phyloP scores from a whole-genome alignment of 2,329 filamentous ascomycete genomes.

The Colletotrichum horii region DNA sequence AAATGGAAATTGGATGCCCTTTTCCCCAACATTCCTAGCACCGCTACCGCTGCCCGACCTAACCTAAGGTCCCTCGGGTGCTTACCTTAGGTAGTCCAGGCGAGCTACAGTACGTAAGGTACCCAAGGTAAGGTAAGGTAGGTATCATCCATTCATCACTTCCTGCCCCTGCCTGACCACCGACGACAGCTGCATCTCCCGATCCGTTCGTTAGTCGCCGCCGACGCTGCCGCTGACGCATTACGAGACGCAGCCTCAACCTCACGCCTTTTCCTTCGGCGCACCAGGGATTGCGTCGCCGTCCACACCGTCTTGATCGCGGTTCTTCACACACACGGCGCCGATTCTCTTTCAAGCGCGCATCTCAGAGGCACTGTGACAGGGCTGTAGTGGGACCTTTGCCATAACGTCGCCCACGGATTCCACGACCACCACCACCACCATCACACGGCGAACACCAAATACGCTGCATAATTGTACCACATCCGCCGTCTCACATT shows the following conservation, averaged over 20 bases:
- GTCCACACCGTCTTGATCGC: background rate
- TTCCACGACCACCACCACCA: background rate
- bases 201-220: slow-evolving; percentile 1
- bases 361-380: background rate
- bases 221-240: slow-evolving; percentile 4
- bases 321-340: background rate
- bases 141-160: background rate
- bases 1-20: too few relatives aligned
- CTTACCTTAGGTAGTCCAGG: background rate
- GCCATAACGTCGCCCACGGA: background rate
- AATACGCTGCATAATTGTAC: background rate
- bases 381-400: background rate
- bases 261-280: background rate
- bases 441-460: background rate
- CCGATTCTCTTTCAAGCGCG: background rate
- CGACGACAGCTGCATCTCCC: slow-evolving; percentile 3
- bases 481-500: background rate
- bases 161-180: background rate
- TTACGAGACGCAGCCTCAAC: background rate
- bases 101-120: too few relatives aligned
- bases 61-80: too few relatives aligned
- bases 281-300: background rate
- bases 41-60: too few relatives aligned
- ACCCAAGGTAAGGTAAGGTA: too few relatives aligned
- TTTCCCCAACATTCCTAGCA: too few relatives aligned